Conservation (phyloP, 2,329 filamentous ascomycete species). For the Rhytidhysteron rufulum region DNA sequence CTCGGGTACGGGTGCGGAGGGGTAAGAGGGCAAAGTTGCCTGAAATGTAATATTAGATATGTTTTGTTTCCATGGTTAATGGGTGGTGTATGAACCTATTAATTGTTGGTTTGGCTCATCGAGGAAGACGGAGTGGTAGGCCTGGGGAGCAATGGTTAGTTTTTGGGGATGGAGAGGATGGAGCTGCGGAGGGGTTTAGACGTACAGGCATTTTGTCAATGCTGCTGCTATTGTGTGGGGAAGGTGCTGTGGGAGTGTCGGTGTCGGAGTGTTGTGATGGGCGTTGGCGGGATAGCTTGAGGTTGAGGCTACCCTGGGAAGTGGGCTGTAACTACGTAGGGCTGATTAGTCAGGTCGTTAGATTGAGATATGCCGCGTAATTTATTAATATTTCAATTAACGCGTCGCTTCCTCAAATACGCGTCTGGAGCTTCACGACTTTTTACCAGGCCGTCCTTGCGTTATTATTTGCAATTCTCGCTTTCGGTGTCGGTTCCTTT, state of each 20-base stretch:
- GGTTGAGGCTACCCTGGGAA: conserved; percentile 14
- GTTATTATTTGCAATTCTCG: too few relatives aligned
- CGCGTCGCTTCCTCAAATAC: conserved; percentile 22
- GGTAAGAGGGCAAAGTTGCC: conserved; percentile 95
- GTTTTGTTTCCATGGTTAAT: not conserved
- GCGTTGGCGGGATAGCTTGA: conserved; percentile 21
- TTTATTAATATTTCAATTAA: conserved; percentile 24
- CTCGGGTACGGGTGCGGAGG: conserved; percentile 88
- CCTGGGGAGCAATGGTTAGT: conserved; percentile 50
- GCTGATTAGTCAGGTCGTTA: conserved; percentile 22
- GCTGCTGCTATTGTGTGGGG: conserved; percentile 2
- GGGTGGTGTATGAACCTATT: conserved; percentile 47
- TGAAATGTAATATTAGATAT: conserved; percentile 18
- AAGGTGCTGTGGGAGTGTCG: conserved; percentile 8
- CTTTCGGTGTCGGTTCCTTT: too few relatives aligned
- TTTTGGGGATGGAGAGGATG: not conserved
- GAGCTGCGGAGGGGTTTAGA: too few relatives aligned
- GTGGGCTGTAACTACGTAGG: conserved; percentile 30
- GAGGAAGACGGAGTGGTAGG: conserved; percentile 97
- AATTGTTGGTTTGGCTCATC: conserved; percentile 68
- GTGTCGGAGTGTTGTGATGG: conserved; percentile 20
- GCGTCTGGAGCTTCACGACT: too few relatives aligned
- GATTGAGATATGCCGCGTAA: conserved; percentile 11
- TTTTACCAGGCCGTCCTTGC: too few relatives aligned
- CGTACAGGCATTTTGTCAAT: conserved; percentile 46